phyloP scores from a whole-genome alignment of 2,329 filamentous ascomycete species.

The Paraphoma sp. region DNA sequence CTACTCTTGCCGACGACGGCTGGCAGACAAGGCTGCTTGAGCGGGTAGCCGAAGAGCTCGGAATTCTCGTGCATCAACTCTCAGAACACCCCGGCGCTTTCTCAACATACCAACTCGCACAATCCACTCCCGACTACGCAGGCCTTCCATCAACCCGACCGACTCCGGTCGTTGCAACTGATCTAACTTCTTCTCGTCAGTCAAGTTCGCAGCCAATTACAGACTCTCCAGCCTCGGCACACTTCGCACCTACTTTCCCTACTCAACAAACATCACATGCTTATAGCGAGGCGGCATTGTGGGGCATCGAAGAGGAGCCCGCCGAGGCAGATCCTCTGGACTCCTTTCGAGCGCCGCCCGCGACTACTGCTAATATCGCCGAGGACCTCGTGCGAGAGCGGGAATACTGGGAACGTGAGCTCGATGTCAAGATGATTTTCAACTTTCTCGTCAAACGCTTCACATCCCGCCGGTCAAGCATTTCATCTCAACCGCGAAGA shows the following conservation, averaged over 20 bases:
- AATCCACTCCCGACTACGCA: slow-evolving; percentile 72
- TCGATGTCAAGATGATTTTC: slow-evolving; percentile 92
- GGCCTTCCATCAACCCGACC: slow-evolving; percentile 68
- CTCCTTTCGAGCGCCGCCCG: slow-evolving; percentile 46
- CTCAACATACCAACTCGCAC: slow-evolving; percentile 73
- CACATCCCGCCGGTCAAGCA: slow-evolving; percentile 42
- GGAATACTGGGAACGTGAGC: slow-evolving; percentile 91
- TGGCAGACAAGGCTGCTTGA: slow-evolving; percentile 85
- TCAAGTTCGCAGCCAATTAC: slow-evolving; percentile 37
- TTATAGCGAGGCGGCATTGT: slow-evolving; percentile 63
- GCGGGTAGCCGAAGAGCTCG: slow-evolving; percentile 85
- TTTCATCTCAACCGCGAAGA: slow-evolving; percentile 24
- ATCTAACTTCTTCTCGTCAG: slow-evolving; percentile 28
- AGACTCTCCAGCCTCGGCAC: slow-evolving; percentile 44
- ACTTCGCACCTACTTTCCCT: slow-evolving; percentile 59
- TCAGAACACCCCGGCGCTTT: slow-evolving; percentile 90
- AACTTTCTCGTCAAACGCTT: slow-evolving; percentile 60
- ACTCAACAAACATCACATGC: slow-evolving; percentile 38
- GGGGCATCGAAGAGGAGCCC: slow-evolving; percentile 71
- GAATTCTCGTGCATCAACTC: slow-evolving; percentile 80
- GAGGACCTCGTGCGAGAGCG: slow-evolving; percentile 55
- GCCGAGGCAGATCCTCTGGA: slow-evolving; percentile 53
- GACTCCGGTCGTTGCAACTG: slow-evolving; percentile 22
- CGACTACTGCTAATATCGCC: slow-evolving; percentile 24
- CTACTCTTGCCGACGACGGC: slow-evolving; percentile 44